Conservation (phyloP, 148 eudicot genomes). For the Persicaria maculosa region DNA sequence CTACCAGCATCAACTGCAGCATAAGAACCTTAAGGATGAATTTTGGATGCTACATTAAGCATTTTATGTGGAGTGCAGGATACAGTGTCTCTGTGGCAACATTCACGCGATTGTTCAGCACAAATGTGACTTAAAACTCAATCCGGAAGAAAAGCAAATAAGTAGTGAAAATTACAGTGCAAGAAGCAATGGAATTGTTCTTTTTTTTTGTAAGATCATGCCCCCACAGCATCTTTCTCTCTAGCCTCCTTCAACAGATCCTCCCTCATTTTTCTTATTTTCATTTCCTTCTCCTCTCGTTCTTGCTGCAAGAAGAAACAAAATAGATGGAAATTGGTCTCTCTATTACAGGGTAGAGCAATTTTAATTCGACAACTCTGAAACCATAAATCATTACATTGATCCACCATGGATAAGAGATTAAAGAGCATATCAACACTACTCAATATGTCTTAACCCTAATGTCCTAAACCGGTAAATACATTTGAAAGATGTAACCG, state of each 20-base stretch:
- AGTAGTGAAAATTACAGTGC: not conserved
- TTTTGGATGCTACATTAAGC: conserved; percentile 9
- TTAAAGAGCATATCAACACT: not conserved
- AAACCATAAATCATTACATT: not conserved
- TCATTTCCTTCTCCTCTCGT: conserved; percentile 60
- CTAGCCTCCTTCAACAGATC: conserved; percentile 42
- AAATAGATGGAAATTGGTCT: not conserved
- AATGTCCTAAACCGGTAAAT: no score
- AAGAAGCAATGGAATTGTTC: conserved; percentile 1
- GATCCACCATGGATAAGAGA: not conserved
- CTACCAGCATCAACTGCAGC: not conserved
- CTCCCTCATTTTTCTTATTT: conserved; percentile 58
- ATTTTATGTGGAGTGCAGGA: conserved; percentile 7
- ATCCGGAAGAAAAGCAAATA: not conserved
- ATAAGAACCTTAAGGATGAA: not conserved
- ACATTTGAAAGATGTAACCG: no score
- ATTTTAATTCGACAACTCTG: not conserved
- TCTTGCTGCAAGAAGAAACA: conserved; percentile 42
- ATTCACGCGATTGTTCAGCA: conserved; percentile 1
- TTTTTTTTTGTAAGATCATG: conserved; percentile 24
- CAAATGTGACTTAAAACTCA: conserved; percentile 8
- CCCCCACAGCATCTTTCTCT: conserved; percentile 36
- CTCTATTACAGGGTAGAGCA: not conserved
- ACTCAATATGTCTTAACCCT: not conserved
- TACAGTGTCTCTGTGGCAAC: conserved; percentile 3